These are phyloP conservation scores for Diaporthe nobilis DNA, from an alignment of 2,329 filamentous ascomycete species.

Conservation along the genomic window DNA sequence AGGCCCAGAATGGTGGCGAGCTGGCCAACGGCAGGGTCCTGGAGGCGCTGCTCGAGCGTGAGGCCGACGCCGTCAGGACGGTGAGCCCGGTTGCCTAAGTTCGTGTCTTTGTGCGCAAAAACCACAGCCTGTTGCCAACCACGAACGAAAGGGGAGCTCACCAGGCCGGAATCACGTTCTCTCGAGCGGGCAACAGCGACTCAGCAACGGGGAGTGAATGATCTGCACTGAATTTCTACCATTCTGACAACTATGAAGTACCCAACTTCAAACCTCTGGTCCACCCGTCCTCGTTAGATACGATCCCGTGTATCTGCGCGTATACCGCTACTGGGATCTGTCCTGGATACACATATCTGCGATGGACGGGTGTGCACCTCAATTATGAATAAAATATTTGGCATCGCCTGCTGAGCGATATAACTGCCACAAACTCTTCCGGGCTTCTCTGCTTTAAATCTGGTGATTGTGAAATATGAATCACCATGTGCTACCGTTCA, in stretches of 20 bases:
- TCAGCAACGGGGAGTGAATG: slow-evolving; percentile 25
- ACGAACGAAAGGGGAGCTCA: slow-evolving; percentile 45
- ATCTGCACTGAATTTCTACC: slow-evolving; percentile 18
- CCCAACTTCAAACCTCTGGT: neutral
- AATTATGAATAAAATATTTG: slow-evolving; percentile 28
- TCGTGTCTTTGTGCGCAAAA: neutral
- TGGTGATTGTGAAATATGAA: neutral
- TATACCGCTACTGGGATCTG: slow-evolving; percentile 35
- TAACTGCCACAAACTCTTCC: slow-evolving; percentile 17
- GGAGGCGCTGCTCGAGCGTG: slow-evolving; percentile 69
- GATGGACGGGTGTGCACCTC: slow-evolving; percentile 37
- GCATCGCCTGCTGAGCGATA: slow-evolving; percentile 34
- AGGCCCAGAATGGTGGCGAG: slow-evolving; percentile 52
- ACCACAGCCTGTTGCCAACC: slow-evolving; percentile 20
- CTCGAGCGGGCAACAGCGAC: slow-evolving; percentile 49
- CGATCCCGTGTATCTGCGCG: neutral
- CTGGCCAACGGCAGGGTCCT: slow-evolving; percentile 61
- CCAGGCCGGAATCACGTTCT: slow-evolving; percentile 49
- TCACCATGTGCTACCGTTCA: neutral
- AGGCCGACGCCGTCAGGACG: slow-evolving; percentile 54
- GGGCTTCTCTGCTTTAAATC: neutral
- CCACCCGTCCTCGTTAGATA: slow-evolving; percentile 4
- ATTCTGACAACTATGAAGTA: slow-evolving; percentile 32
- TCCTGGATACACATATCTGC: neutral
- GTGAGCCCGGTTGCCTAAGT: slow-evolving; percentile 47